Evolutionary conservation across 768 basidiomycete genomes (phyloP).

Genomic region (Termitomyces sp.): DNA sequence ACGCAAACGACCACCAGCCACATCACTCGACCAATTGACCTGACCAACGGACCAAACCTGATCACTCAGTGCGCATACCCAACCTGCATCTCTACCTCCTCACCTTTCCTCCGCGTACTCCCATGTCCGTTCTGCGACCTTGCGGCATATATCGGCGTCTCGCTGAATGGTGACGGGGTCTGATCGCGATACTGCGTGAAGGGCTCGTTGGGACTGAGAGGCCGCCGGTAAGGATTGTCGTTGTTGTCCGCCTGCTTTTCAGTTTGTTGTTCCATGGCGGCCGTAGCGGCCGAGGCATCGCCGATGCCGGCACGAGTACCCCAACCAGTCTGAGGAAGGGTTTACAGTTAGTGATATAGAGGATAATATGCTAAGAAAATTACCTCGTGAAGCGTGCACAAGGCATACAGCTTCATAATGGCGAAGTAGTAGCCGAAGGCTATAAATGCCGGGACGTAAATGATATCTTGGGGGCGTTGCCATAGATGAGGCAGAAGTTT

Average conservation of each 20-base stretch:
- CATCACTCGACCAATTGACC: not conserved
- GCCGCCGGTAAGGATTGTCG: slow-evolving; percentile 22
- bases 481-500: slow-evolving; percentile 85
- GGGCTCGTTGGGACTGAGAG: slow-evolving; percentile 9
- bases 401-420: slow-evolving; percentile 90
- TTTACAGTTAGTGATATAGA: not conserved
- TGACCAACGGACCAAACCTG: not conserved
- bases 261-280: slow-evolving; percentile 48
- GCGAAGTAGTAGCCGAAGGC: slow-evolving; percentile 93
- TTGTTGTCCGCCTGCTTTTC: slow-evolving; percentile 23
- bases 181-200: slow-evolving; percentile 24
- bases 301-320: slow-evolving; percentile 94
- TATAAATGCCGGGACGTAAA: slow-evolving; percentile 83
- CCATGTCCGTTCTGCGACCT: slow-evolving; percentile 11
- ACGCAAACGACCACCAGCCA: not conserved
- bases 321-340: slow-evolving; percentile 69
- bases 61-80: slow-evolving; percentile 26
- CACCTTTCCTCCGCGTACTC: slow-evolving; percentile 19
- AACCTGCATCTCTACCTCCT: slow-evolving; percentile 30
- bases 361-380: not conserved
- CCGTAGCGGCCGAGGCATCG: slow-evolving; percentile 72
- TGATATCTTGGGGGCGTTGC: slow-evolving; percentile 67
- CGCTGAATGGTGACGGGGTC: slow-evolving; percentile 20
- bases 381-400: slow-evolving; percentile 86
- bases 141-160: slow-evolving; percentile 19